Base-by-base conservation (phyloP, 2,329 filamentous ascomycete species). In the Pestalotiopsis sp. region DNA sequence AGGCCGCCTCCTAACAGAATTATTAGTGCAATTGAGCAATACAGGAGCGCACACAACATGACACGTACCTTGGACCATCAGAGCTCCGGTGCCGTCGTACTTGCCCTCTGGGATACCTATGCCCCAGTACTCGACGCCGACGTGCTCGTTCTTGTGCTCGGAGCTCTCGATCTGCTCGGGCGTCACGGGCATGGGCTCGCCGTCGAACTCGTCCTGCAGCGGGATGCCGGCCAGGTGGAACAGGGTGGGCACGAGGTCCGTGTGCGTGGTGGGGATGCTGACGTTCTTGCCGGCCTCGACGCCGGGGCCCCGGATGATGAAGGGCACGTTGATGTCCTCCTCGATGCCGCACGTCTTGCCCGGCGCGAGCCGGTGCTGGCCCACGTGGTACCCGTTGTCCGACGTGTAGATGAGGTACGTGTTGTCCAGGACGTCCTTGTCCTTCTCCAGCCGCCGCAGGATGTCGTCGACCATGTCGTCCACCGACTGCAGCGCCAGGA, bases 321-420 rank as follows among this genome's bases (percentile, higher is more conserved):
- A 81, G 80, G 88, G 88, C 1, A 90, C 82, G 36, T 88, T 85
- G 66, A 88, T 86, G 73, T 90, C 88, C 72, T 88, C 86, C 70
- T 89, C 87, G 72, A 84, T 88, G 0, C 83, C 84, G 67, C 86
- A 88, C 58, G 84, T 82, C 78, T 90, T 90, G 1, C 88, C 88
- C 1, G 87, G 86, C 52, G 84, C 84, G 27, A 89, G 77, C 0
- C 88, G 83, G 75, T 90, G 87, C 72, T 89, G 86, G 11, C 86
- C 84, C 67, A 90, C 85, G 72, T 89, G 87, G 75, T 83, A 90
- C 1, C 88, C 87, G 71, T 90, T 90, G 75, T 90, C 88, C 4
- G 82, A 82, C 11, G 85, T 87, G 76, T 87, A 90, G 59, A 90
- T 82, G 27, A 90, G 79, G 71, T 88, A 90, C 0, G 87, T 86